Percentiles rank a stretch among this genome's conserved stretches.
These are phyloP conservation scores for Colletotrichum salicis DNA, from an alignment of 2,329 filamentous ascomycete species.

Conservation along the genomic window DNA sequence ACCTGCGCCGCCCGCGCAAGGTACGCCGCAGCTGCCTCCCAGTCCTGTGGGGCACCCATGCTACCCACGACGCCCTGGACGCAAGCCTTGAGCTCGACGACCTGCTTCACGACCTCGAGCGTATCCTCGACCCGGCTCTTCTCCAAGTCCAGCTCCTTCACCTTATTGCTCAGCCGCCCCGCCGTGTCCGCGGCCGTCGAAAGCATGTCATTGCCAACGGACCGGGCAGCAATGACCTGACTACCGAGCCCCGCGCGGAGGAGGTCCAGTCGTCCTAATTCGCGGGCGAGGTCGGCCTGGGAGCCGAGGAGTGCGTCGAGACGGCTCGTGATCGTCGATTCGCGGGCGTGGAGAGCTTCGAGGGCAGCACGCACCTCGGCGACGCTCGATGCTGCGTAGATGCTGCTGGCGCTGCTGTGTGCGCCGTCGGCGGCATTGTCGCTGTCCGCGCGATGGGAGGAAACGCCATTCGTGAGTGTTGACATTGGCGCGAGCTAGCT, in stretches of 20 bases:
- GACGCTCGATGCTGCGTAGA: conserved; percentile 79
- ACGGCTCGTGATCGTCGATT: conserved; percentile 77
- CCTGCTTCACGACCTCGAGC: conserved; percentile 91
- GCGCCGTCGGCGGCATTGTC: conserved; percentile 42
- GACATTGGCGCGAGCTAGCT: conserved; percentile 58
- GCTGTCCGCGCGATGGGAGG: conserved; percentile 44
- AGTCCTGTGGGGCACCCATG: conserved; percentile 98
- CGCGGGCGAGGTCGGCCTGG: conserved; percentile 86
- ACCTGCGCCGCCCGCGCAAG: conserved; percentile 85
- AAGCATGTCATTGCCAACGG: conserved; percentile 91
- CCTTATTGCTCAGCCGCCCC: conserved; percentile 83
- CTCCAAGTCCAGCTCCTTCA: conserved; percentile 88
- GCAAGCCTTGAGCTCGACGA: conserved; percentile 95
- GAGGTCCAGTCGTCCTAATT: conserved; percentile 87
- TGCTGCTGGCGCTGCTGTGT: conserved; percentile 41
- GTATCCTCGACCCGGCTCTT: conserved; percentile 93
- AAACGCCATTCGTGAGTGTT: conserved; percentile 56
- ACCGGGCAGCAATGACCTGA: conserved; percentile 84
- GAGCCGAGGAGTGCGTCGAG: conserved; percentile 83
- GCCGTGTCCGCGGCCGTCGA: conserved; percentile 87
- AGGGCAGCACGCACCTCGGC: conserved; percentile 84
- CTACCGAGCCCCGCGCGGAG: conserved; percentile 88
- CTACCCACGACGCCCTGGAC: conserved; percentile 93
- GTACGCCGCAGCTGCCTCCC: conserved; percentile 95
- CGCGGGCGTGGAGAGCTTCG: conserved; percentile 77